These are phyloP conservation scores for Neurospora sp. DNA, from an alignment of 495 filamentous ascomycete genomes.

Conservation along the genomic window DNA sequence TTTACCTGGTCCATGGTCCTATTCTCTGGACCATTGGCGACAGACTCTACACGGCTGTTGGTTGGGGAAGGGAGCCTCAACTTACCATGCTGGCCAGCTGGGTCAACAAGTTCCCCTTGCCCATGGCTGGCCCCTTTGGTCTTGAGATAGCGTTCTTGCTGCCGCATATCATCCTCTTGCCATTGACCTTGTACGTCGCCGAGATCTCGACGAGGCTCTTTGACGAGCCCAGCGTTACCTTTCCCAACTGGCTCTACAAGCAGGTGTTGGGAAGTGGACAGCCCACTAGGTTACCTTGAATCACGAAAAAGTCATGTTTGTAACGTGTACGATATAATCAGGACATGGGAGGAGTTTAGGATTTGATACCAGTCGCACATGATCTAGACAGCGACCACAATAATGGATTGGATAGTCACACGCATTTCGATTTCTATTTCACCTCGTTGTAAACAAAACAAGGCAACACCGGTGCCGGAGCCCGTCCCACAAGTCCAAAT, in stretches of 20 bases:
- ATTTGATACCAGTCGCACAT: not conserved
- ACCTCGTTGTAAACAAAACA: not conserved
- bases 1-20: conserved; percentile 57
- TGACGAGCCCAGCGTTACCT: conserved; percentile 46
- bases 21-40: conserved; percentile 38
- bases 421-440: not conserved
- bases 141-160: conserved; percentile 43
- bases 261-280: conserved; percentile 9
- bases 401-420: too few species aligned
- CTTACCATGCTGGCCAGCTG: conserved; percentile 28
- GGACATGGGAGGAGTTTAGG: not conserved
- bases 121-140: conserved; percentile 41
- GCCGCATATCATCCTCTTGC: conserved; percentile 45
- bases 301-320: not conserved
- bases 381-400: not conserved
- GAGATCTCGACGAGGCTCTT: conserved; percentile 45
- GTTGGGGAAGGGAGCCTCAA: conserved; percentile 29
- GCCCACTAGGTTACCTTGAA: not conserved
- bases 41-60: conserved; percentile 41
- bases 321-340: not conserved
- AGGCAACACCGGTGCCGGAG: too few species aligned
- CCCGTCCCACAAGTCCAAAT: too few species aligned
- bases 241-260: conserved; percentile 44
- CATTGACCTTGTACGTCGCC: conserved; percentile 47
- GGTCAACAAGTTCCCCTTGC: conserved; percentile 37